These are phyloP conservation scores for Cantharellus cinnabarinus DNA, from an alignment of 768 basidiomycete genomes.

Conservation along the genomic window DNA sequence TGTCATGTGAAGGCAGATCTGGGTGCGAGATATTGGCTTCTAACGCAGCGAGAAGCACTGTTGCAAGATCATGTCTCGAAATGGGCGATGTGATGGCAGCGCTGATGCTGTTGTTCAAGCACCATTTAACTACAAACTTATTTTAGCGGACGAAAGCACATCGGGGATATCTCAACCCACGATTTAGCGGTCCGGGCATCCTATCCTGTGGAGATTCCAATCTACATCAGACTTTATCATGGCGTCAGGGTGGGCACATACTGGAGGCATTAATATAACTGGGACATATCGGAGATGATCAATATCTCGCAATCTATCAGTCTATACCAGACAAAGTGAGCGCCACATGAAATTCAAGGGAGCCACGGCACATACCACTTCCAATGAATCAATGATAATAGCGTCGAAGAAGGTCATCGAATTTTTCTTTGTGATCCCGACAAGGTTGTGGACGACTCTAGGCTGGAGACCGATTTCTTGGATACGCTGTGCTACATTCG, in stretches of 20 bases:
- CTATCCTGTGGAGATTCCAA: neutral
- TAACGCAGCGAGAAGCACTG: constrained; percentile 81
- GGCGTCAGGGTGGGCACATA: constrained; percentile 10
- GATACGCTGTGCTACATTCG: constrained; percentile 56
- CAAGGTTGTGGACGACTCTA: constrained; percentile 54
- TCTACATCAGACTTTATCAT: too few relatives aligned
- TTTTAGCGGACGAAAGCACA: constrained; percentile 5
- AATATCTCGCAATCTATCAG: constrained; percentile 72
- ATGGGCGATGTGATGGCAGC: constrained; percentile 88
- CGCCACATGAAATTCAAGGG: constrained; percentile 7
- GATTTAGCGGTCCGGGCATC: constrained; percentile 9
- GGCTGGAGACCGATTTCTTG: constrained; percentile 61
- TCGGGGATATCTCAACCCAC: constrained; percentile 6
- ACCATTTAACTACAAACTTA: constrained; percentile 61
- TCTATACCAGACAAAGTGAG: constrained; percentile 25
- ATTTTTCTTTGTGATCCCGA: constrained; percentile 64
- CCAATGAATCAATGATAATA: constrained; percentile 80
- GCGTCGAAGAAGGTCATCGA: constrained; percentile 80
- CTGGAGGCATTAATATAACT: constrained; percentile 70
- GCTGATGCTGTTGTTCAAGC: constrained; percentile 87
- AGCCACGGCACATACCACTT: constrained; percentile 34
- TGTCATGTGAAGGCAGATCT: constrained; percentile 66
- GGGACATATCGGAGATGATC: constrained; percentile 95
- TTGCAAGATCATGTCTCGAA: constrained; percentile 68
- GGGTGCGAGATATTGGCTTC: constrained; percentile 89